Evolutionary conservation across 2,329 filamentous ascomycete species (phyloP), one percentile per base, ranked within the genome.

Genomic region (Didymella lethalis): DNA sequence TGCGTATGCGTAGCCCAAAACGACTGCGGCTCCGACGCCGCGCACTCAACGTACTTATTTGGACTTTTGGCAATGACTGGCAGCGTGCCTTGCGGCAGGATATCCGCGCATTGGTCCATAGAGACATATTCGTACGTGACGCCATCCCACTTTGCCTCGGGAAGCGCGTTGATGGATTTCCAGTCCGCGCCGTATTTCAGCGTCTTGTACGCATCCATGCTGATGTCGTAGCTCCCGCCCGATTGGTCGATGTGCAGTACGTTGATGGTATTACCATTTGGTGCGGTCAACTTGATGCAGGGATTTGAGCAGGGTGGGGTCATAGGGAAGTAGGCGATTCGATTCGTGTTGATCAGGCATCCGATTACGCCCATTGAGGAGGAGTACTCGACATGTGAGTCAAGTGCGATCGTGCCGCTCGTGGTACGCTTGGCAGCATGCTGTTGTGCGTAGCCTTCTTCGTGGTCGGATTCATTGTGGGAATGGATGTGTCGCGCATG

Each of bases 121-220:
- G 80, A 73, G 52, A 84, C 80, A 32, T 78, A 73, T 69, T 84
- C 78, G 69, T 80, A 86, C 41, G 81, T 73, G 79, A 86, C 85
- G 38, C 75, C 85, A 84, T 59, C 84, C 85, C 45, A 71, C 55
- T 5, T 79, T 75, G 53, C 48, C 12, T 56, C 57, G 0, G 48
- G 47, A 1, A 48, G 34, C 2, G 20, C 84, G 84, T 52, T 78
- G 67, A 23, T 78, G 68, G 16, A 73, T 77, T 44, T 84, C 85
- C 57, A 54, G 11, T 79, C 78, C 56, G 79, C 68, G 61, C 85
- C 85, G 31, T 80, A 83, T 64, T 76, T 76, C 41, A 88, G 83
- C 67, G 84, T 83, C 79, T 86, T 86, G 84, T 84, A 88, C 45
- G 85, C 85, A 62, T 87, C 85, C 78, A 87, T 88, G 54, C 79